These are phyloP conservation scores for Mentha longifolia DNA, from an alignment of 257 asterid species.

Conservation along the genomic window DNA sequence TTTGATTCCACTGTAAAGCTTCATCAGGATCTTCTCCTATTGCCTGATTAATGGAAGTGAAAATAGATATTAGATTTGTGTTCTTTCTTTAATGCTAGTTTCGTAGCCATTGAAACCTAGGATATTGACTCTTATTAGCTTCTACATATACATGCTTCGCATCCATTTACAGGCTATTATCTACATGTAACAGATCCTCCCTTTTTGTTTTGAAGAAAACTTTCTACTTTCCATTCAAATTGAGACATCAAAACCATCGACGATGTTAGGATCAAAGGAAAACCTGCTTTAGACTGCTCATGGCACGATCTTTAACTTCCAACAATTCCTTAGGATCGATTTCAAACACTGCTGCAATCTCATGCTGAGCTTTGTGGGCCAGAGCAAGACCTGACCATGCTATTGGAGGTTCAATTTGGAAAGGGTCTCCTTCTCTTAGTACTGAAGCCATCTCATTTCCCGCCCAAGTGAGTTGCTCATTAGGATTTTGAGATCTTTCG, in stretches of 20 bases:
- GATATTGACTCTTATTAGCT: not conserved
- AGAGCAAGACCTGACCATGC: conserved; percentile 98
- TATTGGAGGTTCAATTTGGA: conserved; percentile 69
- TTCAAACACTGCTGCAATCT: conserved; percentile 89
- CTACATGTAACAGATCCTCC: not conserved
- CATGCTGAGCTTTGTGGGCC: conserved; percentile 95
- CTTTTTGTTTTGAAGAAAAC: too few relatives aligned
- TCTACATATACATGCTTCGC: not conserved
- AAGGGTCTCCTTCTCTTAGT: conserved; percentile 86
- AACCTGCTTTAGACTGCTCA: conserved; percentile 90
- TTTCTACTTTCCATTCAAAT: not conserved
- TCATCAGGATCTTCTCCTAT: conserved; percentile 91
- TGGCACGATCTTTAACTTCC: conserved; percentile 86
- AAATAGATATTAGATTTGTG: conserved; percentile 28
- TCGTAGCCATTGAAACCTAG: not conserved
- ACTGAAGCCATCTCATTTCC: conserved; percentile 99
- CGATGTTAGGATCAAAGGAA: conserved; percentile 10
- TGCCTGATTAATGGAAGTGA: conserved; percentile 56
- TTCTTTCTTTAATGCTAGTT: not conserved
- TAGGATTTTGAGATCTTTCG: conserved; percentile 91
- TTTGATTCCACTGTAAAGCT: conserved; percentile 98
- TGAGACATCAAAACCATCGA: conserved; percentile 23
- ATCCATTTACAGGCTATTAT: not conserved
- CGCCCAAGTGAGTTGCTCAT: conserved; percentile 95
- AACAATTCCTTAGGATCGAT: conserved; percentile 69